Evolutionary conservation across 306 rosid species (phyloP).

Genomic region (Canavalia ensiformis): DNA sequence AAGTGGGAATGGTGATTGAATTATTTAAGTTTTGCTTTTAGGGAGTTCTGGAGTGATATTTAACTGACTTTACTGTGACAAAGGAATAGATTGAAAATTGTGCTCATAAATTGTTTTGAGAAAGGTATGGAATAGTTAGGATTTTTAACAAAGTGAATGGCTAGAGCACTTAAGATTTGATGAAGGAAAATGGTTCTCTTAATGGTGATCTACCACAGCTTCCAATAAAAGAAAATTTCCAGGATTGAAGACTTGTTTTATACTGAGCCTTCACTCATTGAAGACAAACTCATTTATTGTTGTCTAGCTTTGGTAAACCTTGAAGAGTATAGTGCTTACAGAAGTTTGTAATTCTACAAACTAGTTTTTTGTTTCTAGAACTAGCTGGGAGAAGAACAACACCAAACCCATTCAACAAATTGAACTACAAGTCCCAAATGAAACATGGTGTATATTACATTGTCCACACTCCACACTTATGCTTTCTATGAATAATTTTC

Average conservation of each 20-base stretch:
- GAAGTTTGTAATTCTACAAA: not conserved
- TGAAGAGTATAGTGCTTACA: not conserved
- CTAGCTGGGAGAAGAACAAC: not conserved
- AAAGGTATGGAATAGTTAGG: not conserved
- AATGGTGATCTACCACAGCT: not conserved
- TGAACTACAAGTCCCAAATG: not conserved
- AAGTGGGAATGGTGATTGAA: slow-evolving; percentile 1
- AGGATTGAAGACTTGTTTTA: not conserved
- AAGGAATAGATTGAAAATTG: not conserved
- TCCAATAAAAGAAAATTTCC: not conserved
- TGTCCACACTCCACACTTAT: not conserved
- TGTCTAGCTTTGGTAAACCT: not conserved
- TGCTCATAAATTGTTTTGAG: not conserved
- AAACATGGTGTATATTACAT: not conserved
- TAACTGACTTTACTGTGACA: not conserved
- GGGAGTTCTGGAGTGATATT: not conserved
- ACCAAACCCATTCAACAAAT: not conserved
- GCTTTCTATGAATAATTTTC: not conserved
- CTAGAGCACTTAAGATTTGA: slow-evolving; percentile 4
- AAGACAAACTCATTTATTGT: not conserved
- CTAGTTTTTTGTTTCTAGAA: not conserved
- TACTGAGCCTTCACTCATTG: not conserved
- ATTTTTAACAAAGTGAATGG: not conserved
- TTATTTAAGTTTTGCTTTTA: not conserved
- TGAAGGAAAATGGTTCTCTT: slow-evolving; percentile 1